Evolutionary conservation across 805 yeast species (phyloP).

Genomic region (Candida oleophila): DNA sequence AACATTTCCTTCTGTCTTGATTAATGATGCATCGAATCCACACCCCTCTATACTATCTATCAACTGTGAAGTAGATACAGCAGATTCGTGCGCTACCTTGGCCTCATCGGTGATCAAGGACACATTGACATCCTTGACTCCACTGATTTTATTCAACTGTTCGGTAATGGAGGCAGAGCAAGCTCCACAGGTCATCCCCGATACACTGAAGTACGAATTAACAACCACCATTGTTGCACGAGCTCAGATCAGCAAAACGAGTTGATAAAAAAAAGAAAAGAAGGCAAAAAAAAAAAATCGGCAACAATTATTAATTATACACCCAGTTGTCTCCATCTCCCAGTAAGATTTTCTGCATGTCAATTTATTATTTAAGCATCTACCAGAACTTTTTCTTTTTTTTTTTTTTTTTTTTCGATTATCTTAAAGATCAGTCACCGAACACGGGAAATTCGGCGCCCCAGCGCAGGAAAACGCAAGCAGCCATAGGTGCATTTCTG

Average conservation of each 20-base stretch:
- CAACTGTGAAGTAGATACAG: conserved; percentile 15
- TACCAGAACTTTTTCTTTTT: too few species aligned
- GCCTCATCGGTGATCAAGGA: conserved; percentile 41
- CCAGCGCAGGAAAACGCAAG: background rate
- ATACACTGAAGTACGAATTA: background rate
- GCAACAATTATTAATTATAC: too few species aligned
- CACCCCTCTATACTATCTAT: conserved; percentile 26
- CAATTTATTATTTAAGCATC: too few species aligned
- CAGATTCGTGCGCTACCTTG: conserved; percentile 19
- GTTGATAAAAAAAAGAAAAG: background rate
- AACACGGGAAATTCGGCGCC: background rate
- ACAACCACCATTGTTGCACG: background rate
- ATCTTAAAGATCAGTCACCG: conserved; percentile 1
- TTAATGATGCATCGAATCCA: conserved; percentile 23
- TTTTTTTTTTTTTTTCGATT: too few species aligned
- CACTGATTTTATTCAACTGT: conserved; percentile 22
- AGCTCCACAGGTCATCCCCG: conserved; percentile 43
- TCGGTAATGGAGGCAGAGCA: conserved; percentile 41
- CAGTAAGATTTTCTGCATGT: background rate
- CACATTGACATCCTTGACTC: conserved; percentile 26
- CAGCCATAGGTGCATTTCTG: background rate
- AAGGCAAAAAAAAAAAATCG: background rate
- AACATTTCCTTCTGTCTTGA: conserved; percentile 1
- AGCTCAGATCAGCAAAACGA: background rate
- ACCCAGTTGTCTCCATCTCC: background rate